phyloP scores from a whole-genome alignment of 2,329 filamentous ascomycete species.

The Monilinia fructicola region DNA sequence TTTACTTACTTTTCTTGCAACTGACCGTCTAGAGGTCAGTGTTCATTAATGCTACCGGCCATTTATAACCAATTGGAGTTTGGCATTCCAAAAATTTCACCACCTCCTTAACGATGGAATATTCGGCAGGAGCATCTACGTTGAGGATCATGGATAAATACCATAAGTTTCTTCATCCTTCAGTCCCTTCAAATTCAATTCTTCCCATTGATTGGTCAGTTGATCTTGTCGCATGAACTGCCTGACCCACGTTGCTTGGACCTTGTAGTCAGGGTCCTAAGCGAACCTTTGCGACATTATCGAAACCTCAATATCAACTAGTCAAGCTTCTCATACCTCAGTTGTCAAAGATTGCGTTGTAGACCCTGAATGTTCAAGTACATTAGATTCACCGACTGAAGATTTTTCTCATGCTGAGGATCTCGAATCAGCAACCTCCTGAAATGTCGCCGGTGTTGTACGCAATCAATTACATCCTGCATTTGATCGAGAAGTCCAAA shows the following conservation, averaged over 20 bases:
- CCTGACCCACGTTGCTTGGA: conserved; percentile 25
- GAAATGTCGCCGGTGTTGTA: not conserved
- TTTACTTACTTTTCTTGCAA: not conserved
- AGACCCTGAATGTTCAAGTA: conserved; percentile 14
- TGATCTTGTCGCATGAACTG: conserved; percentile 30
- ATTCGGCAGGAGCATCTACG: conserved; percentile 10
- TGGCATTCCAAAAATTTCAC: too few species aligned
- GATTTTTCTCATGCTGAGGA: not conserved
- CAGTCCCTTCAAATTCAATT: not conserved
- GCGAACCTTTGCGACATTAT: conserved; percentile 38
- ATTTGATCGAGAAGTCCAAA: not conserved
- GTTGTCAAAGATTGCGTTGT: conserved; percentile 26
- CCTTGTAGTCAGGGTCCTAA: conserved; percentile 26
- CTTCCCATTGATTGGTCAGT: not conserved
- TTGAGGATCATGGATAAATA: conserved; percentile 3
- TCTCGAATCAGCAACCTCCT: not conserved
- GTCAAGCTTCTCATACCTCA: conserved; percentile 31
- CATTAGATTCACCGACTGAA: not conserved
- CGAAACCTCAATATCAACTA: conserved; percentile 38
- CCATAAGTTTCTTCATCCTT: not conserved
- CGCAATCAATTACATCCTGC: conserved; percentile 17
- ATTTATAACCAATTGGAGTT: too few species aligned
- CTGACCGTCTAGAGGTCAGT: not conserved
- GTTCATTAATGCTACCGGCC: conserved; percentile 12
- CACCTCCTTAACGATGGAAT: too few species aligned